Evolutionary conservation across 768 basidiomycete species (phyloP), one percentile per base, ranked within the genome.

Genomic region (Crepidotus variabilis): DNA sequence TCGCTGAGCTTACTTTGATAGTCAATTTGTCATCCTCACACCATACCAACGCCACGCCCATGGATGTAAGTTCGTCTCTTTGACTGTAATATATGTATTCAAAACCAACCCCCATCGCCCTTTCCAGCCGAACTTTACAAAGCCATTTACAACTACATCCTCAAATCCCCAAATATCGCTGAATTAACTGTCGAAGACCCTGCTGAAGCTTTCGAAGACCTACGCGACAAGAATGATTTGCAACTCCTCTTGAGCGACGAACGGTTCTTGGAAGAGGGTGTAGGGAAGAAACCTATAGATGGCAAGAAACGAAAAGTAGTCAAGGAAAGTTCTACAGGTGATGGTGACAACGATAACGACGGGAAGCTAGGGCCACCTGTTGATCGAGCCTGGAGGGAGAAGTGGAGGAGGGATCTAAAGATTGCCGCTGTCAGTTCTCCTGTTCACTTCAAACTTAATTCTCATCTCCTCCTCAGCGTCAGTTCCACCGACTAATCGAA

Each of bases 181-280:
- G 96, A 98, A 70, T 74, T 98, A 43, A 97, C 94, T 1, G 91
- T 99, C 20, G 97, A 99, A 72, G 97, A 99, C 69, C 97, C 97
- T 1, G 94, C 94, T 0, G 97, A 99, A 72, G 91, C 92, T 9
- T 98, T 99, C 66, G 96, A 98, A 69, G 97, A 98, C 69, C 79
- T 98, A 45, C 79, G 96, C 33, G 97, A 98, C 72, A 87, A 92
- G 54, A 90, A 89, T 61, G 97, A 99, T 69, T 78, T 98, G 18
- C 75, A 80, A 59, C 89, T 90, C 81, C 77, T 98, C 18, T 77
- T 92, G 13, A 69, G 75, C 0, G 72, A 87, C 59, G 73, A 79
- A 54, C 75, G 72, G 46, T 91, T 95, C 68, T 83, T 89, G 75
- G 71, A 76, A 24, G 90, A 93, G 69, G 90, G 78, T 2, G 88